Base-by-base conservation (phyloP, 129 eudicot species). In the Flaveria bidentis region DNA sequence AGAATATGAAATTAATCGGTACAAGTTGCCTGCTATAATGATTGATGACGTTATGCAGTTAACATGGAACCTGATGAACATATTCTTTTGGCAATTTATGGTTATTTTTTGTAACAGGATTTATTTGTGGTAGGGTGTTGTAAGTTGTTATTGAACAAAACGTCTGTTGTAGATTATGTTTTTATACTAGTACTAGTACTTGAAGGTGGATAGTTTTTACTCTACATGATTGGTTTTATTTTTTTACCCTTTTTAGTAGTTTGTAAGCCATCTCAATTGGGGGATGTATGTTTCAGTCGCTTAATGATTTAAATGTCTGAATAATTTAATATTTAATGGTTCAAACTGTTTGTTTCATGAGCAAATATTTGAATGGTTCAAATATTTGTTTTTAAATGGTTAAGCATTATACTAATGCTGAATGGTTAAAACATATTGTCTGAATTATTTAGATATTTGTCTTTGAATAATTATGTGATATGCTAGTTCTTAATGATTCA, bases 11-110 rank as follows among this genome's bases (percentile, higher is more conserved):
- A 6, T 20, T 44, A 9, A 67, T 10, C 4, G 33, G 1, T 42
- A 18, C 53, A 17, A 44, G 72, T 44, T 67, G 17, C 16, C 52
- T 67, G 42, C 67, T 25, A 25, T 5, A 5, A 26, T 61, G 64
- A 57, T 57, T 4, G 17, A 61, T 61, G 33, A 57, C 20, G 23
- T 18, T 57, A 20, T 57, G 64, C 33, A 22, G 7, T 22, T 18
- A 0, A 28, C 67, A 25, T 39, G 41, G 13, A 26, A 26, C 67
- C 67, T 61, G 39, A 7, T 25, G 41, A 61, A 61, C 41, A 26
- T 25, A n/a, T 61, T 61, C 10, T 61, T 61, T 61, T 61, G 67
- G 67, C 64, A 57, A 23, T 61, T 33, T 30, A 30, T 30, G 46
- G 47, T 64, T 41, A 42, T 41, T 16, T 17, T 41, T 67, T 67